phyloP scores from a whole-genome alignment of 2,329 filamentous ascomycete genomes.

The Fusarium drepaniforme region DNA sequence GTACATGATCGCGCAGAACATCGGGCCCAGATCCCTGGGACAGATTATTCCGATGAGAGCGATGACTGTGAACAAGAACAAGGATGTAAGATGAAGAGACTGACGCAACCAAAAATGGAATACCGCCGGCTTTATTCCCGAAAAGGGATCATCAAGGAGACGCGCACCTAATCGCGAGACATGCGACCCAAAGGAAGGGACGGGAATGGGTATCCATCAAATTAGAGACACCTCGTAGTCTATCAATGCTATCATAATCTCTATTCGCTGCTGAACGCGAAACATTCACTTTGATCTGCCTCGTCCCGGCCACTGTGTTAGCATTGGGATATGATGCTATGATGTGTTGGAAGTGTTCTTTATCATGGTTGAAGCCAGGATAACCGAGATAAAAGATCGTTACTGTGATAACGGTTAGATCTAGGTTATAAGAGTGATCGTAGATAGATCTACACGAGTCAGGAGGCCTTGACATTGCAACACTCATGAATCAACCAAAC shows the following conservation, averaged over 20 bases:
- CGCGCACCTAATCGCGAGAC: background rate
- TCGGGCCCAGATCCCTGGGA: background rate
- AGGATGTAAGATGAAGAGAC: background rate
- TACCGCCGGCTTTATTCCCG: background rate
- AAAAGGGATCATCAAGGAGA: background rate
- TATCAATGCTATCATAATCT: background rate
- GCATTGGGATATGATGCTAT: too few relatives aligned
- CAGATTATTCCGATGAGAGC: background rate
- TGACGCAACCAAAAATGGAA: background rate
- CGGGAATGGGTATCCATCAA: background rate
- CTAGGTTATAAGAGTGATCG: background rate
- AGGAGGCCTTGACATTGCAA: background rate
- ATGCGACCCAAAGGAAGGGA: background rate
- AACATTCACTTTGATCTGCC: background rate
- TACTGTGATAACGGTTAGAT: background rate
- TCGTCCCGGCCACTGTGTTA: too few relatives aligned
- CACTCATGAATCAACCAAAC: background rate
- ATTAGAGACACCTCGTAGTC: background rate
- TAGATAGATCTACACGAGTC: background rate
- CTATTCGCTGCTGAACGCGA: background rate
- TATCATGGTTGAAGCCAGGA: too few relatives aligned
- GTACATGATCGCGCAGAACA: background rate
- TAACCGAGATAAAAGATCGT: background rate
- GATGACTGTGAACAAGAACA: too few relatives aligned
- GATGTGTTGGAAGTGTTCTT: too few relatives aligned